These are phyloP conservation scores for Cercophora sp. DNA, from an alignment of 495 filamentous ascomycete genomes.

Conservation along the genomic window DNA sequence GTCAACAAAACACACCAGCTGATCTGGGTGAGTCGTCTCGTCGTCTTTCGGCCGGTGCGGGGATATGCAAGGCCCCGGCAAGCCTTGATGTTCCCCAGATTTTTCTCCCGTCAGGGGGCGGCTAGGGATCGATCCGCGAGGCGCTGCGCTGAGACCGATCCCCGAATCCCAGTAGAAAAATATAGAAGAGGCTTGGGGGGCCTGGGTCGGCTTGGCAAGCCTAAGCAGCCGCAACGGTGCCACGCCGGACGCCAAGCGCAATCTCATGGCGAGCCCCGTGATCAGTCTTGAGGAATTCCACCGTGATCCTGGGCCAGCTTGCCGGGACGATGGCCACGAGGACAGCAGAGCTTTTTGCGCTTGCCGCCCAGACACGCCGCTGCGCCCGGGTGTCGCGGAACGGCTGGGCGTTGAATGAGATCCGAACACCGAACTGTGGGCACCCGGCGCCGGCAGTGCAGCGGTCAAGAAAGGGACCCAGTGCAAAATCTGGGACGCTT, in stretches of 20 bases:
- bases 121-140: constrained; percentile 4
- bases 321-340: constrained; percentile 33
- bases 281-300: constrained; percentile 12
- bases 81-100: not conserved
- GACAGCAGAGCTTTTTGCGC: constrained; percentile 26
- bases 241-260: constrained; percentile 7
- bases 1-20: no score
- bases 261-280: constrained; percentile 20
- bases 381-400: constrained; percentile 14
- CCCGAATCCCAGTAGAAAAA: not conserved
- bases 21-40: no score
- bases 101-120: not conserved
- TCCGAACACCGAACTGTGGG: constrained; percentile 6
- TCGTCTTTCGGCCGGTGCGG: not conserved
- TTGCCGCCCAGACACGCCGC: constrained; percentile 8
- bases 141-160: not conserved
- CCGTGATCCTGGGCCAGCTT: constrained; percentile 1
- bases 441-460: constrained; percentile 12
- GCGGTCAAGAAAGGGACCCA: constrained; percentile 27
- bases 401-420: constrained; percentile 6
- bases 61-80: constrained; percentile 10
- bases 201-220: constrained; percentile 22
- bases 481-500: no score
- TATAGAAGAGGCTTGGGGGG: not conserved
- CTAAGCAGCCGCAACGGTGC: constrained; percentile 13